Evolutionary conservation across 805 yeast species (phyloP), one percentile per base, ranked within the genome.

Genomic region (Monosporozyma aerobia): DNA sequence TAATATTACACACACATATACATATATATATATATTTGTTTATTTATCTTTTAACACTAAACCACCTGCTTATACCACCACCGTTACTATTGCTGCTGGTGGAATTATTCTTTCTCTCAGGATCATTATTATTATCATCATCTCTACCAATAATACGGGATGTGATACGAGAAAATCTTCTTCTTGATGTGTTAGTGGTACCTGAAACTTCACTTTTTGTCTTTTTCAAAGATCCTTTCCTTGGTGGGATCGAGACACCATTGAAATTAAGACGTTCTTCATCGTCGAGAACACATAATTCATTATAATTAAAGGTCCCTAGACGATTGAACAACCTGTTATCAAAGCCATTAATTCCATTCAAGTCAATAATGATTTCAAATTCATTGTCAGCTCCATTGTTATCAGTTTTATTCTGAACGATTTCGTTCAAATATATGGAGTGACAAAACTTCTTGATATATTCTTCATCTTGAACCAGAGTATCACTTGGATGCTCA

Each of bases 401-500:
- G 5, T 23, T 43, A 14, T 35, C 39, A 5, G 25, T 19, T 43
- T 43, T 43, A 11, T 43, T 13, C 11, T 8, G 30, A 10, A 2
- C 8, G 14, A 22, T 23, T 19, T 23, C 9, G 5, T 22, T 43
- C 6, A 23, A 23, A 23, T 43, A 43, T 3, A 43, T 43, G 16
- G 45, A 43, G 23, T 43, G n/a, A n/a, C 45, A 43, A 13, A 56
- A 45, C 16, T 47, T 51, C 14, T 44, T 48, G 2, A 62, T 59
- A 51, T 60, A 63, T 25, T 55, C 56, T n/a, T 58, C 43, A 37
- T 57, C 53, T 3, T 53, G 54, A 11, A 57, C 47, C 4, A 56
- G 54, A 8, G 48, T 51, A 19, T 58, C 64, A n/a, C 57, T 48
- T 1, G 65, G 65, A 41, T 54, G 54, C 48, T 64, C 69, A 50